These are phyloP conservation scores for Sporothrix dimorphospora DNA, from an alignment of 2,329 filamentous ascomycete genomes.

Conservation along the genomic window DNA sequence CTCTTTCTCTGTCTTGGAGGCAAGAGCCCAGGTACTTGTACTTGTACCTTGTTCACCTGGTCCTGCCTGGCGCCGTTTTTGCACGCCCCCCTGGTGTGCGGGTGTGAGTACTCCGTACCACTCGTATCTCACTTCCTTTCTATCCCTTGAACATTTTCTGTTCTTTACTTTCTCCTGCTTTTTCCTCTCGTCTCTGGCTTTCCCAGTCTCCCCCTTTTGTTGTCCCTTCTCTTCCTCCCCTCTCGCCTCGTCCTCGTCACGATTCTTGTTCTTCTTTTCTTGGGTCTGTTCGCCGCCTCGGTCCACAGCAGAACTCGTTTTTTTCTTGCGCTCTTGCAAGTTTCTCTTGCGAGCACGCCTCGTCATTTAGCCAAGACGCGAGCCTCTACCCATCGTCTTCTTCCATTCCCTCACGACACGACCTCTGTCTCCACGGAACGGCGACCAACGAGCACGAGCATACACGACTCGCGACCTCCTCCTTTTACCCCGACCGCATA, in stretches of 20 bases:
- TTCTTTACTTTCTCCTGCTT: not conserved
- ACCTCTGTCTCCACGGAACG: not conserved
- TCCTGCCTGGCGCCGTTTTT: slow-evolving; percentile 11
- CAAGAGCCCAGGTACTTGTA: not conserved
- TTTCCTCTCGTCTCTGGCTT: not conserved
- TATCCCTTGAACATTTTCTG: slow-evolving; percentile 1
- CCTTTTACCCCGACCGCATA: not conserved
- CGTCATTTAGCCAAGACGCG: slow-evolving; percentile 6
- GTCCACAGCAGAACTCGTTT: not conserved
- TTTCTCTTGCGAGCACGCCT: not conserved
- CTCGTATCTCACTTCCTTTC: slow-evolving; percentile 2
- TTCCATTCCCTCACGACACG: not conserved
- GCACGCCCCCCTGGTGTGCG: not conserved
- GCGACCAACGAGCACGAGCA: not conserved
- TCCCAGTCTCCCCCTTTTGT: slow-evolving; percentile 2
- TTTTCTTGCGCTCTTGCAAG: not conserved
- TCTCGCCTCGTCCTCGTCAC: not conserved
- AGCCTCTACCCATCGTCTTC: not conserved
- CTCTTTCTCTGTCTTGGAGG: not conserved
- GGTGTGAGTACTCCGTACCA: not conserved
- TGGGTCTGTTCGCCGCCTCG: not conserved
- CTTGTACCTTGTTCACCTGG: not conserved
- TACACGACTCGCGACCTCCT: not conserved
- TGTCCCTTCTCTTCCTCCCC: not conserved
- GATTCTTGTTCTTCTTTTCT: not conserved